phyloP scores from a whole-genome alignment of 768 basidiomycete species.

The Galerina sulciceps region DNA sequence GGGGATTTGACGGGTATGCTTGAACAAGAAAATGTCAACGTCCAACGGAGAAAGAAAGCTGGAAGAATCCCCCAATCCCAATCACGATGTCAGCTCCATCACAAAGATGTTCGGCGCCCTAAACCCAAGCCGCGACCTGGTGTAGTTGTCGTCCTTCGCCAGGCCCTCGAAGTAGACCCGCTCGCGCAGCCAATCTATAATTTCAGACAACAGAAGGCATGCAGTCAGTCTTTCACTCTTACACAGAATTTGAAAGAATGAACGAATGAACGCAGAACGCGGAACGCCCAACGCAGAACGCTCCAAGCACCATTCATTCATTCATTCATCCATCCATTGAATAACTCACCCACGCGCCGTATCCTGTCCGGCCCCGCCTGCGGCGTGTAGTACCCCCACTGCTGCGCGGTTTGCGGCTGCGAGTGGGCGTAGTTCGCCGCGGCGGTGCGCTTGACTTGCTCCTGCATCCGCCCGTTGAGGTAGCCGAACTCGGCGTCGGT shows the following conservation, averaged over 20 bases:
- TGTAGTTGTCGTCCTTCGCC: slow-evolving; percentile 62
- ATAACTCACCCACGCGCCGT: slow-evolving; percentile 64
- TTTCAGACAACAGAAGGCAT: not conserved
- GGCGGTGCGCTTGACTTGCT: slow-evolving; percentile 70
- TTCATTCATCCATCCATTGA: no score
- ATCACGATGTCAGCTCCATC: slow-evolving; percentile 61
- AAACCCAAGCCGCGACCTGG: slow-evolving; percentile 66
- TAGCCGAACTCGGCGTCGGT: slow-evolving; percentile 68
- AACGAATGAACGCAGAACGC: not conserved
- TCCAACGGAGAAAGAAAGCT: not conserved
- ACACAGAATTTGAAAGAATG: no score
- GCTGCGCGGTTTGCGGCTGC: slow-evolving; percentile 23
- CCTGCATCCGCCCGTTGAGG: slow-evolving; percentile 68
- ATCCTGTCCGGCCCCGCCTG: slow-evolving; percentile 51
- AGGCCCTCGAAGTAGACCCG: slow-evolving; percentile 72
- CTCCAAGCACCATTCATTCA: not conserved
- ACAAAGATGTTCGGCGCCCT: slow-evolving; percentile 81
- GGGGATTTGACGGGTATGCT: no score
- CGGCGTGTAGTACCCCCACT: slow-evolving; percentile 53
- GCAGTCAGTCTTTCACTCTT: not conserved
- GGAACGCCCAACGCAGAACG: no score
- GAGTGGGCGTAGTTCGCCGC: slow-evolving; percentile 33
- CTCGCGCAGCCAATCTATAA: slow-evolving; percentile 78
- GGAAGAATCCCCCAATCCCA: not conserved
- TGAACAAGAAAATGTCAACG: not conserved